Conservation (phyloP, 2,329 filamentous ascomycete species). For the Sordariomycetes sp. region DNA sequence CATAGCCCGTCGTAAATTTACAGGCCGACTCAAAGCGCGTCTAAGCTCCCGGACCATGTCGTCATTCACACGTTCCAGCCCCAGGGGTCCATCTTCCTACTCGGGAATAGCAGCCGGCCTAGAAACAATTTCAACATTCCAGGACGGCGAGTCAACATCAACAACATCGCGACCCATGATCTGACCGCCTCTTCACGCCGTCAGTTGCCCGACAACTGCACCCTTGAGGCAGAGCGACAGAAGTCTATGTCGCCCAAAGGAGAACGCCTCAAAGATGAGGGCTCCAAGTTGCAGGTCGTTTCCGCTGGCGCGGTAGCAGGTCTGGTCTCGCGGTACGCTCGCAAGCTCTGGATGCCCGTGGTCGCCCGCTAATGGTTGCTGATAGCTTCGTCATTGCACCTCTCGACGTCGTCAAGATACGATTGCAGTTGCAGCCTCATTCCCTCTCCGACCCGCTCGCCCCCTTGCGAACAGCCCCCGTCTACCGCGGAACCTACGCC, state of each 20-base stretch:
- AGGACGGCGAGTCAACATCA: neutral
- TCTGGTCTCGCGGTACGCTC: conserved; percentile 68
- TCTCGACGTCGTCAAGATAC: conserved; percentile 96
- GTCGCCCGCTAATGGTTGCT: neutral
- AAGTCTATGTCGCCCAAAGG: conserved; percentile 26
- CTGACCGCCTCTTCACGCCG: neutral
- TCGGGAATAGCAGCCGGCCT: too few species aligned
- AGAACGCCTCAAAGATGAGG: conserved; percentile 50
- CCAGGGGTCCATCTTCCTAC: too few species aligned
- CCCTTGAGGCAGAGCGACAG: too few species aligned
- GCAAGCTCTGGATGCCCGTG: neutral
- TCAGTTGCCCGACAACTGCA: neutral
- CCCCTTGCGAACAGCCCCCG: conserved; percentile 38
- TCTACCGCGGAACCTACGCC: conserved; percentile 66
- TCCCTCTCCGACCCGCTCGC: conserved; percentile 67
- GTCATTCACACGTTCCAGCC: too few species aligned
- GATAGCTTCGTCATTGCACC: conserved; percentile 82
- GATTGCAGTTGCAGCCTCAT: conserved; percentile 86
- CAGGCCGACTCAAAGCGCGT: too few species aligned
- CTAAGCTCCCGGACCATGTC: too few species aligned
- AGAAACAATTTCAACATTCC: neutral
- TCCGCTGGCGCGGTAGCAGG: conserved; percentile 59
- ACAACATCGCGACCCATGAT: neutral
- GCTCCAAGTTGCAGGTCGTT: conserved; percentile 47
- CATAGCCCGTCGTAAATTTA: too few species aligned